phyloP scores from a whole-genome alignment of 2,329 filamentous ascomycete species.

The Sphaerostilbella broomeana region DNA sequence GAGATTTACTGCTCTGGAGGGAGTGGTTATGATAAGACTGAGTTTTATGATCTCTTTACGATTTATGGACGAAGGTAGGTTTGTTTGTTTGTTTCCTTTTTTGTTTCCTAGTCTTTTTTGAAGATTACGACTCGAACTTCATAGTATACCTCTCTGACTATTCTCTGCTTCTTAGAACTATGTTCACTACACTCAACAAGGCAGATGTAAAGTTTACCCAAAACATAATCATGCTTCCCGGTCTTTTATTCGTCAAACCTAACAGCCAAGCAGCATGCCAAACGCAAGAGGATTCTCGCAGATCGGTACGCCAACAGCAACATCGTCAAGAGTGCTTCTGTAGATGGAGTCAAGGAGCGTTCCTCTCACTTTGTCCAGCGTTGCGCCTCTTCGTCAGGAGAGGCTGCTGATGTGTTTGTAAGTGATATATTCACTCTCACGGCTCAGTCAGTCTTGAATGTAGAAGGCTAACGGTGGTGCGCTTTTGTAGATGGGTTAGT shows the following conservation, averaged over 20 bases:
- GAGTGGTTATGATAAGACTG: constrained; percentile 59
- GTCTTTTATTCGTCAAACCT: no score
- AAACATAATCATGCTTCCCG: no score
- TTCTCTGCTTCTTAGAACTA: no score
- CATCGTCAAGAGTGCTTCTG: constrained; percentile 48
- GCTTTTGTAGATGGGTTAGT: constrained; percentile 25
- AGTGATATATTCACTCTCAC: constrained; percentile 14
- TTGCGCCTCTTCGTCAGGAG: constrained; percentile 39
- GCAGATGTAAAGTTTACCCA: constrained; percentile 38
- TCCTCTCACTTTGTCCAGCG: constrained; percentile 49
- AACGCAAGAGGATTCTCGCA: constrained; percentile 56
- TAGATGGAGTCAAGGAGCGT: constrained; percentile 52
- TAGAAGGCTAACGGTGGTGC: constrained; percentile 11
- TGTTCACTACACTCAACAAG: constrained; percentile 54
- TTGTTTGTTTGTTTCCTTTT: background rate
- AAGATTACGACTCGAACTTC: background rate
- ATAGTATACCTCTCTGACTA: background rate
- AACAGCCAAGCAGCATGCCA: constrained; percentile 46
- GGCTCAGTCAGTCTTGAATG: no score
- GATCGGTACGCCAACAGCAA: constrained; percentile 65
- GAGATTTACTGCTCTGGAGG: constrained; percentile 57
- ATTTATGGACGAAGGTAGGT: constrained; percentile 49
- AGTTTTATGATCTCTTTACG: constrained; percentile 56
- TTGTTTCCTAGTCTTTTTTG: background rate
- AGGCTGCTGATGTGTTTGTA: constrained; percentile 56